Base-by-base conservation (phyloP, 2,329 filamentous ascomycete genomes). In the Trichoderma semiorbis region DNA sequence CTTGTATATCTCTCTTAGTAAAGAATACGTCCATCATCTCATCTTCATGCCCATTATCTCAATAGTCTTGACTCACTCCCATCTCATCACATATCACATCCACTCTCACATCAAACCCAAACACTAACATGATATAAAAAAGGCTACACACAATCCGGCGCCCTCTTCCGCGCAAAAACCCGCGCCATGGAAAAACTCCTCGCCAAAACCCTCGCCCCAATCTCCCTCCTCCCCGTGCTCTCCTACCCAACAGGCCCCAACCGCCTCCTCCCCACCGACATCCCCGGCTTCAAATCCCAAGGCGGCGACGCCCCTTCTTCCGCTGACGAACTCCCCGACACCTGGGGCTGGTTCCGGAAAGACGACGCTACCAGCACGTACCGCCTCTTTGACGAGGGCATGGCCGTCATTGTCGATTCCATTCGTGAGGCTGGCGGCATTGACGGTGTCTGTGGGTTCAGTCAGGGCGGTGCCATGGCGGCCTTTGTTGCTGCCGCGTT, bases 91-190 rank as follows among this genome's bases (percentile, higher is more conserved):
- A 34, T n/a, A 32, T 57, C 47, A 36, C 5, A n/a, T 14, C 62
- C 26, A 28, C 16, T 14, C n/a, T 55, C 28, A 36, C 60, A 18
- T 21, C 12, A 14, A 57, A 2, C n/a, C 12, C 24, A 34, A 14
- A 24, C 7, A 34, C 36, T 50, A 26, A 64, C 39, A 65, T 4
- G 14, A 28, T 14, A 24, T 32, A n/a, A 11, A 28, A 12, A 71
- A 91, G 92, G 95, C 81, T 98, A 91, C 87, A 97, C 95, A 8
- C 95, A 98, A 85, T 97, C 93, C 32, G 94, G 95, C 5, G 82
- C 91, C 5, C 85, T 94, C 74, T 98, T 98, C 88, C 91, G 90
- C 79, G 89, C 91, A 80, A 98, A 98, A 84, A 97, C 93, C 60
- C 93, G 94, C 80, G 93, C 93, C 12, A 85, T 98, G 1, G 90